Evolutionary conservation across 2,329 filamentous ascomycete genomes (phyloP), one percentile per base, ranked within the genome.

Genomic region (Magnaporthiopsis rhizophila): DNA sequence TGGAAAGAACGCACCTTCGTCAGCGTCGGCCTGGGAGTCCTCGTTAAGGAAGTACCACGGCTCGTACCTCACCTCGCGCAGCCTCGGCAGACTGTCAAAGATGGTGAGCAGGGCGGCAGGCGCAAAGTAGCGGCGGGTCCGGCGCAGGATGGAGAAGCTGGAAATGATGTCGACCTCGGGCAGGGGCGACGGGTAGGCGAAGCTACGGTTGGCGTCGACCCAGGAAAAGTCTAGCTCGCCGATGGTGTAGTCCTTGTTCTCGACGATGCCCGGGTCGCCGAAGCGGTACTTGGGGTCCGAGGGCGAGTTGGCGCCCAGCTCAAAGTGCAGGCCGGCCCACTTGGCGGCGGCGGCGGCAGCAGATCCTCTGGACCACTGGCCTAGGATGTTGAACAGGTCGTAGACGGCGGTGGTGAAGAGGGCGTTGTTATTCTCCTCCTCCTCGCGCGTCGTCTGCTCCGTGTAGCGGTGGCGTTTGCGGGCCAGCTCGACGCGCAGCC

Each of bases 391-490:
- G 58, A 73, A 72, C 15, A 71, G 62, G 59, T 67, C 68, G 66
- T 67, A 69, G 56, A 72, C 65, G 15, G 65, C 64, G 58, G 63
- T 67, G 11, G 71, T 69, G 62, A 72, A 73, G 60, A 64, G 65
- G 24, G 66, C 38, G 30, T 72, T 70, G 61, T 73, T 72, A 60
- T 65, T 65, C 57, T 71, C 68, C 62, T 71, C 69, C 38, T 73
- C 71, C 24, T 68, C 64, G 28, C 70, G 67, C 2, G 65, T 67
- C 61, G 72, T 70, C 11, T 66, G 67, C n/a, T 67, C 59, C 32
- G 66, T 63, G 58, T 61, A 63, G 18, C 68, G 62, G 59, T 66
- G 65, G 50, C 63, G 62, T 28, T 64, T 26, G 59, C 72, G 66
- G 36, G 65, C 65, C 65, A 73, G 67, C 65, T 69, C 68, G 32